These are phyloP conservation scores for Alternaria infectoria DNA, from an alignment of 2,329 filamentous ascomycete species.

Conservation along the genomic window DNA sequence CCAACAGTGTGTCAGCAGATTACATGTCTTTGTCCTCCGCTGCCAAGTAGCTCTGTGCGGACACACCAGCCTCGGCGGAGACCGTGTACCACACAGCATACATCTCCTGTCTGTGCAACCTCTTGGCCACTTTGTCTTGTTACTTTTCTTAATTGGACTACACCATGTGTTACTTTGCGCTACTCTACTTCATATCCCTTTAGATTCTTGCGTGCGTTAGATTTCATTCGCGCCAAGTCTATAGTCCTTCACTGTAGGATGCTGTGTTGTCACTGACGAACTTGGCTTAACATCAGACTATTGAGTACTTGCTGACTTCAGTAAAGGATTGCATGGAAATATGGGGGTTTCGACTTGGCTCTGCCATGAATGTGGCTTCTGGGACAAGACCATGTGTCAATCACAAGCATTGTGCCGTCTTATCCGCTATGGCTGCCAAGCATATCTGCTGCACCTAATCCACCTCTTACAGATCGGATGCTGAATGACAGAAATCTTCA, in stretches of 20 bases:
- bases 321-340: not conserved
- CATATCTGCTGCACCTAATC: not conserved
- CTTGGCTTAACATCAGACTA: not conserved
- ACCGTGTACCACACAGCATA: constrained; percentile 3
- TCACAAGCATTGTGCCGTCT: not conserved
- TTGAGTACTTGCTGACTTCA: not conserved
- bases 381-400: not conserved
- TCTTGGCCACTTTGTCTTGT: constrained; percentile 3
- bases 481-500: not conserved
- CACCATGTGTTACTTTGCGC: not conserved
- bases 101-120: not conserved
- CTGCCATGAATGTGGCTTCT: not conserved
- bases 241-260: not conserved
- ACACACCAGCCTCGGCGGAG: constrained; percentile 6
- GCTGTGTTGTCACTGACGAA: not conserved
- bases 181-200: not conserved
- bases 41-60: constrained; percentile 10
- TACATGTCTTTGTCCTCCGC: constrained; percentile 1
- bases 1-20: not conserved
- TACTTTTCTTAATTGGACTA: not conserved
- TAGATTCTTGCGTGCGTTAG: not conserved
- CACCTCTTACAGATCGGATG: not conserved
- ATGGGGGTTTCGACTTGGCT: not conserved
- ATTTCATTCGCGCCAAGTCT: not conserved
- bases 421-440: not conserved